Percentiles rank a stretch among this genome's conserved stretches.
Conservation (phyloP, 2,329 filamentous ascomycete species). For the Leptosphaerulina australis region DNA sequence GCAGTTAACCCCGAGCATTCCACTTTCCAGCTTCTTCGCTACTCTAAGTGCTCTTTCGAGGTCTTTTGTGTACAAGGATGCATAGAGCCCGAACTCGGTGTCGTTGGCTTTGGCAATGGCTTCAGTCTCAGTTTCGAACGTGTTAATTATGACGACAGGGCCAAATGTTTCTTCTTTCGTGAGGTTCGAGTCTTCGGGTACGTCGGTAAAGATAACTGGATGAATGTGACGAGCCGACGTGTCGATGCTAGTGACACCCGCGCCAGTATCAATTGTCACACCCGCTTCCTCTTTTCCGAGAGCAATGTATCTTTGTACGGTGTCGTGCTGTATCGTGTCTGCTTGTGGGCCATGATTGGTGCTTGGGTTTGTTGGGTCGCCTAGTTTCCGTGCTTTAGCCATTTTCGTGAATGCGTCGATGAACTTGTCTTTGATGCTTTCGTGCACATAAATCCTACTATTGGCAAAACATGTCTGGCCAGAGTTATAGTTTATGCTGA, state of each 20-base stretch:
- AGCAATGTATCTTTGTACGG: slow-evolving; percentile 32
- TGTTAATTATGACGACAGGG: slow-evolving; percentile 47
- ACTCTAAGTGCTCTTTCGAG: slow-evolving; percentile 41
- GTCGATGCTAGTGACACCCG: slow-evolving; percentile 25
- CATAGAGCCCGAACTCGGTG: slow-evolving; percentile 49
- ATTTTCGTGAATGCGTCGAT: slow-evolving; percentile 24
- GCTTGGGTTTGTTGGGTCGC: slow-evolving; percentile 23
- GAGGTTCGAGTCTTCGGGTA: slow-evolving; percentile 49
- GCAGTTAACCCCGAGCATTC: slow-evolving; percentile 48
- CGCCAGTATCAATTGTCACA: slow-evolving; percentile 44
- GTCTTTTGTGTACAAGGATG: slow-evolving; percentile 46
- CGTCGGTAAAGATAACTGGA: slow-evolving; percentile 56
- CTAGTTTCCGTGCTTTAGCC: slow-evolving; percentile 25
- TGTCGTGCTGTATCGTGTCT: slow-evolving; percentile 32
- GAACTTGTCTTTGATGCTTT: slow-evolving; percentile 53
- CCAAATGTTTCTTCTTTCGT: slow-evolving; percentile 49
- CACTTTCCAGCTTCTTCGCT: slow-evolving; percentile 46
- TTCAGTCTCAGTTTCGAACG: slow-evolving; percentile 46
- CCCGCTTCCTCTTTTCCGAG: slow-evolving; percentile 53
- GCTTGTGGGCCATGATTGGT: slow-evolving; percentile 36
- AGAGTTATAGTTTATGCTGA: slow-evolving; percentile 60
- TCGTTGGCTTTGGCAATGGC: slow-evolving; percentile 46
- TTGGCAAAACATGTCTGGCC: slow-evolving; percentile 66
- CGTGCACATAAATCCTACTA: slow-evolving; percentile 62
- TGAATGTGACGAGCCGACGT: slow-evolving; percentile 52